A percentile compares a stretch with the other conserved stretches of the same genome.
These are phyloP conservation scores for Trichoderma endophyticum DNA, from an alignment of 2,329 filamentous ascomycete species.

Conservation along the genomic window DNA sequence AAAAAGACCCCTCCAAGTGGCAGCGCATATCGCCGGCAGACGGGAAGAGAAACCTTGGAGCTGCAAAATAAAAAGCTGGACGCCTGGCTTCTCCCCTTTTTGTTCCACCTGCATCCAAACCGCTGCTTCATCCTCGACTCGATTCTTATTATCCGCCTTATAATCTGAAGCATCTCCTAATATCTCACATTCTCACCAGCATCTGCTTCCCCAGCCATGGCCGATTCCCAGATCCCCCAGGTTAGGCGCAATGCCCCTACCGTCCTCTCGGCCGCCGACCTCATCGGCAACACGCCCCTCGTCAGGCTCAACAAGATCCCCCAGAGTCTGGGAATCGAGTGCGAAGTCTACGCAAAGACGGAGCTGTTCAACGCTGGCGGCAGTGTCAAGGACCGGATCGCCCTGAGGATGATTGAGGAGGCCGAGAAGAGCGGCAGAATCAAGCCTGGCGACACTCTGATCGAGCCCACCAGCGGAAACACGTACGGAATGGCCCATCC, in stretches of 20 bases:
- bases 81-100: neutral
- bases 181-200: neutral
- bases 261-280: conserved; percentile 67
- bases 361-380: conserved; percentile 94
- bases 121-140: neutral
- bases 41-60: neutral
- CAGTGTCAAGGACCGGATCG: conserved; percentile 93
- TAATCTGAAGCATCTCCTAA: neutral
- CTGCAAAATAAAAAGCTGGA: conserved; percentile 5
- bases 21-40: conserved; percentile 16
- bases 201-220: conserved; percentile 20
- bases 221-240: conserved; percentile 30
- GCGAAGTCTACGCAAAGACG: conserved; percentile 84
- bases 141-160: neutral
- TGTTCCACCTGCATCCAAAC: neutral
- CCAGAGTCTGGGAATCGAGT: conserved; percentile 83
- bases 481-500: conserved; percentile 48
- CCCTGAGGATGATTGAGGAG: conserved; percentile 94
- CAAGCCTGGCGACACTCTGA: conserved; percentile 94
- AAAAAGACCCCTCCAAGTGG: conserved; percentile 10
- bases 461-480: conserved; percentile 97
- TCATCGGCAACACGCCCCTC: conserved; percentile 95
- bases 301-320: conserved; percentile 92
- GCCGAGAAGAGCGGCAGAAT: conserved; percentile 89
- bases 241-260: conserved; percentile 35